Percentiles rank a stretch among this genome's conserved stretches.
phyloP scores from a whole-genome alignment of 371 early-diverging fungal species.

The Rhizoclosmatium hyalinum region DNA sequence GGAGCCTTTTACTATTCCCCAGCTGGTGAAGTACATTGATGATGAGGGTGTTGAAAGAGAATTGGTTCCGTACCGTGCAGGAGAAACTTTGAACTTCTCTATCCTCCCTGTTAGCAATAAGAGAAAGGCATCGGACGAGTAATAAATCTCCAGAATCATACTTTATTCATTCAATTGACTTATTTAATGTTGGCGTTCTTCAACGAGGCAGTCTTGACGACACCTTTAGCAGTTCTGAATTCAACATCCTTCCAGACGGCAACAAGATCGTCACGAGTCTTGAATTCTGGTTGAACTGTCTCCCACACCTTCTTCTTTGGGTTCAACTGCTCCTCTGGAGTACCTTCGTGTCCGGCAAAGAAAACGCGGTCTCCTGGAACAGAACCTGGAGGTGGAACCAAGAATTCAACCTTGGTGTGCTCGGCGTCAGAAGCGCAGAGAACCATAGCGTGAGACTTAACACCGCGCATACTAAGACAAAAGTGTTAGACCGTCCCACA shows the following conservation, averaged over 20 bases:
- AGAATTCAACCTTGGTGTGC: conserved; percentile 88
- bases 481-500: not conserved
- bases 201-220: conserved; percentile 50
- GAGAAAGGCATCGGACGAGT: too few species aligned
- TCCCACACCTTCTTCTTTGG: conserved; percentile 98
- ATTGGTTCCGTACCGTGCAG: conserved; percentile 90
- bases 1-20: conserved; percentile 61
- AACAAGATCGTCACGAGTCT: conserved; percentile 77
- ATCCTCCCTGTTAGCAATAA: not conserved
- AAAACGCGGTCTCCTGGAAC: conserved; percentile 90
- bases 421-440: conserved; percentile 86
- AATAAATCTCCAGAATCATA: too few species aligned
- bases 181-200: conserved; percentile 52
- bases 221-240: conserved; percentile 50
- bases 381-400: conserved; percentile 84
- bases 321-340: conserved; percentile 87
- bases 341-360: conserved; percentile 87
- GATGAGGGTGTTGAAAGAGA: conserved; percentile 57
- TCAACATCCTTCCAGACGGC: conserved; percentile 65
- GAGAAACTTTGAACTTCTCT: conserved; percentile 44
- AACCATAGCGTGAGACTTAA: conserved; percentile 96
- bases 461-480: conserved; percentile 81
- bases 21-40: conserved; percentile 59
- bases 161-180: not conserved
- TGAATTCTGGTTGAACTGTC: conserved; percentile 91